These are phyloP conservation scores for Yamadazyma ubonensis DNA, from an alignment of 805 yeast genomes.

Conservation along the genomic window DNA sequence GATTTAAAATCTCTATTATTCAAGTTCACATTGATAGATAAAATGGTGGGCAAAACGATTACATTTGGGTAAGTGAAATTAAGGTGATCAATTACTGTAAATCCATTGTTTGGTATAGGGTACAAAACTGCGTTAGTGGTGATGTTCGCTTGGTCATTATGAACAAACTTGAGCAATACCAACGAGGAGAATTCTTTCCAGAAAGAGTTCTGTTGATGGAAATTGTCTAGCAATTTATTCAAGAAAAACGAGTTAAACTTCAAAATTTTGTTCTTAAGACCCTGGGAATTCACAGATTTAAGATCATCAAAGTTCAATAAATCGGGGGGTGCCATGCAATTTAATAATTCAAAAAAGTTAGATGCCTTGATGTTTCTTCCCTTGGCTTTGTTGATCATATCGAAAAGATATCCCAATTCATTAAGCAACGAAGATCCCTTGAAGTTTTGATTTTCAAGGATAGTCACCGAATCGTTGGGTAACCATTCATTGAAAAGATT, in stretches of 20 bases:
- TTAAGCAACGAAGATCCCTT: slow-evolving; percentile 58
- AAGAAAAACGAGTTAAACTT: slow-evolving; percentile 60
- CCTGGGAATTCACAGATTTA: slow-evolving; percentile 41
- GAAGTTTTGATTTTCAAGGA: slow-evolving; percentile 27
- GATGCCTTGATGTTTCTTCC: slow-evolving; percentile 80
- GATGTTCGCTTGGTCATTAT: slow-evolving; percentile 32
- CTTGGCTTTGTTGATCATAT: slow-evolving; percentile 81
- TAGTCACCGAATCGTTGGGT: slow-evolving; percentile 36
- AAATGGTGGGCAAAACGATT: slow-evolving; percentile 50
- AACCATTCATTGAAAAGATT: slow-evolving; percentile 51
- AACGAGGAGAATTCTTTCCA: slow-evolving; percentile 12
- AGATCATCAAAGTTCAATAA: slow-evolving; percentile 53
- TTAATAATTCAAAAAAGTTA: slow-evolving; percentile 57
- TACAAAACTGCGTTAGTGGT: slow-evolving; percentile 8
- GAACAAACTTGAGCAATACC: slow-evolving; percentile 9
- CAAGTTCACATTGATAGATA: slow-evolving; percentile 60
- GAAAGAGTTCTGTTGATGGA: slow-evolving; percentile 20
- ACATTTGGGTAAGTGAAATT: slow-evolving; percentile 9
- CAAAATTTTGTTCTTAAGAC: slow-evolving; percentile 46
- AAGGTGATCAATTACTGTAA: slow-evolving; percentile 10
- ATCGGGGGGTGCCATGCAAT: slow-evolving; percentile 50
- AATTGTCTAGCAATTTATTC: slow-evolving; percentile 52
- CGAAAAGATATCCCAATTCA: slow-evolving; percentile 86
- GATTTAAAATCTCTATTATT: slow-evolving; percentile 49
- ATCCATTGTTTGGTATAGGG: slow-evolving; percentile 3